Evolutionary conservation across 2,329 filamentous ascomycete genomes (phyloP).

Genomic region (Corynespora cassiicola): DNA sequence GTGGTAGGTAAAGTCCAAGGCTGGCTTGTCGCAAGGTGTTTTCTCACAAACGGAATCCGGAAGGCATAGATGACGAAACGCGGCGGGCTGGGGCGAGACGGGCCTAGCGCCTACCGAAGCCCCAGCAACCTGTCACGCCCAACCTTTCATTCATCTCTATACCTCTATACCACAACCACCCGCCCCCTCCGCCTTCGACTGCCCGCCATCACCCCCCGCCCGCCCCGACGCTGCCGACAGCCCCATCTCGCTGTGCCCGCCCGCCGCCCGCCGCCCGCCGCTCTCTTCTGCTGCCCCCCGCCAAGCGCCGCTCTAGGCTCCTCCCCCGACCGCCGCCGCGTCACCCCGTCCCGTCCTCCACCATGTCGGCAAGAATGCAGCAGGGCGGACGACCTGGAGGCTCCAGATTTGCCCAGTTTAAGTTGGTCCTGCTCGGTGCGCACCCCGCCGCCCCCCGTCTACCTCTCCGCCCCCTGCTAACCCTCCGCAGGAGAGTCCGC

Average conservation of each 20-base stretch:
- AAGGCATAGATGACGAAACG: slow-evolving; percentile 20
- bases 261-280: slow-evolving; percentile 4
- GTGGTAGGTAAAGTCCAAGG: neutral
- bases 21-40: slow-evolving; percentile 7
- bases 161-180: slow-evolving; percentile 3
- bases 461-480: slow-evolving; percentile 20
- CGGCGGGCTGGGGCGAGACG: slow-evolving; percentile 3
- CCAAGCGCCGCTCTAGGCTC: too few species aligned
- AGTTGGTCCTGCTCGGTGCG: slow-evolving; percentile 92
- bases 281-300: slow-evolving; percentile 6
- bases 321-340: slow-evolving; percentile 25
- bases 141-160: slow-evolving; percentile 17
- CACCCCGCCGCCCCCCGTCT: slow-evolving; percentile 1
- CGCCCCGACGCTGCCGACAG: slow-evolving; percentile 12
- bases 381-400: slow-evolving; percentile 69
- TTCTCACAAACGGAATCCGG: slow-evolving; percentile 1
- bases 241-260: slow-evolving; percentile 4
- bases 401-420: slow-evolving; percentile 96
- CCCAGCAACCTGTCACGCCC: slow-evolving; percentile 5
- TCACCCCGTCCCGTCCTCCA: slow-evolving; percentile 24
- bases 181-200: slow-evolving; percentile 1
- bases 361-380: slow-evolving; percentile 86
- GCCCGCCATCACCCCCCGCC: slow-evolving; percentile 12
- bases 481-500: slow-evolving; percentile 85
- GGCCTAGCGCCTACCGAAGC: slow-evolving; percentile 6